phyloP scores from a whole-genome alignment of 2,329 filamentous ascomycete species.

The Tricladium varicosporioides region DNA sequence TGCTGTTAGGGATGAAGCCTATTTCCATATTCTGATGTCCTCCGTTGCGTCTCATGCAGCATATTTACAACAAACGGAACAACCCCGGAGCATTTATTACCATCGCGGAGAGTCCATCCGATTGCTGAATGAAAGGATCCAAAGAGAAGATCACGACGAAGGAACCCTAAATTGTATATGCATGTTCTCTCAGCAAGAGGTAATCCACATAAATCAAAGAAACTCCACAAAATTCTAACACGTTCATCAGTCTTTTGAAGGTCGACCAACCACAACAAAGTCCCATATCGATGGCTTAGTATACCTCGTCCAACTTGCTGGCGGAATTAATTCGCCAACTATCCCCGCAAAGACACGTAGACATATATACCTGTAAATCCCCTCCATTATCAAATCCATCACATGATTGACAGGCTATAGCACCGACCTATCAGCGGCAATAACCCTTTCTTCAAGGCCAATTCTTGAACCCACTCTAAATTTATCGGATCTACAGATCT shows the following conservation, averaged over 20 bases:
- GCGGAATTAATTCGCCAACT: slow-evolving; percentile 14
- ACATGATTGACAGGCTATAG: slow-evolving; percentile 12
- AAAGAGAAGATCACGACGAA: slow-evolving; percentile 18
- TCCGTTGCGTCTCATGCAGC: slow-evolving; percentile 20
- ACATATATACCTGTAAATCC: slow-evolving; percentile 18
- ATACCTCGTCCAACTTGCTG: slow-evolving; percentile 15
- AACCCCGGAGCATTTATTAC: slow-evolving; percentile 16
- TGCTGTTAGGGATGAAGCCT: slow-evolving; percentile 21
- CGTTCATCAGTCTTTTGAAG: slow-evolving; percentile 11
- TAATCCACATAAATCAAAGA: slow-evolving; percentile 4
- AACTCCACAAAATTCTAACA: background rate
- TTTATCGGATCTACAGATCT: slow-evolving; percentile 11
- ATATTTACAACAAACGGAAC: slow-evolving; percentile 15
- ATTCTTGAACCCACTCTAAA: slow-evolving; percentile 11
- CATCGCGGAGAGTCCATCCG: slow-evolving; percentile 24
- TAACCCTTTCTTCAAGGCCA: slow-evolving; percentile 15
- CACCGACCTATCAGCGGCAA: slow-evolving; percentile 19
- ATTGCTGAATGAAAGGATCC: slow-evolving; percentile 19
- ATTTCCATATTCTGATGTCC: slow-evolving; percentile 26
- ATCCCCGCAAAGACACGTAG: slow-evolving; percentile 16
- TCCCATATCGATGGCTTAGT: slow-evolving; percentile 19
- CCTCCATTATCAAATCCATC: background rate
- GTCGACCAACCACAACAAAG: slow-evolving; percentile 11
- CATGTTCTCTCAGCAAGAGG: slow-evolving; percentile 24
- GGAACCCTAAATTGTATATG: slow-evolving; percentile 24